Evolutionary conservation across 306 rosid species (phyloP).

Genomic region (Vicia faba): DNA sequence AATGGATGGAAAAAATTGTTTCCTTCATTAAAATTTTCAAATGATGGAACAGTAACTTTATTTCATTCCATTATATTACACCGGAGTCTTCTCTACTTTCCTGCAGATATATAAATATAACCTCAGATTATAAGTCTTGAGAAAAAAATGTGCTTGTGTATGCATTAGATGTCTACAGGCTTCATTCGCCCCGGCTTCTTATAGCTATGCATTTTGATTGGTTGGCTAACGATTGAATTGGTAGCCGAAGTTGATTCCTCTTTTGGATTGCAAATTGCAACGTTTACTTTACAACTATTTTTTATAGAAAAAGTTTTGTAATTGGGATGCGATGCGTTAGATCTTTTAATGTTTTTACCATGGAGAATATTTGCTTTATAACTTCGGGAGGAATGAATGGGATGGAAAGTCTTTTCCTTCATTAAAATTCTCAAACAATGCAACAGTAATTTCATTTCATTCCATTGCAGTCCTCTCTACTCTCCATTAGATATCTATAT

Average conservation of each 20-base stretch:
- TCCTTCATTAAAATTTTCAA: background rate
- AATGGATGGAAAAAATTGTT: background rate
- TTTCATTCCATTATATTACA: background rate
- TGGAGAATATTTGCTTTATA: too few relatives aligned
- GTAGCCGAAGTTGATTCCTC: background rate
- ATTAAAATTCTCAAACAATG: too few relatives aligned
- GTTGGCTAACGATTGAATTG: constrained; percentile 14
- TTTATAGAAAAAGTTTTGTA: too few relatives aligned
- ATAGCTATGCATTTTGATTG: constrained; percentile 17
- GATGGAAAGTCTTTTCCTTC: too few relatives aligned
- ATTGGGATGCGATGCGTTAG: too few relatives aligned
- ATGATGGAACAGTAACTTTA: background rate
- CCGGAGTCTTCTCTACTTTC: background rate
- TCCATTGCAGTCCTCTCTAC: too few relatives aligned
- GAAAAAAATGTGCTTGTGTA: background rate
- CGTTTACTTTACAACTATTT: background rate
- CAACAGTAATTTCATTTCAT: too few relatives aligned
- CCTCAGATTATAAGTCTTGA: background rate
- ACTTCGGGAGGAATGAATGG: too few relatives aligned
- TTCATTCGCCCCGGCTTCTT: background rate
- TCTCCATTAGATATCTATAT: too few relatives aligned
- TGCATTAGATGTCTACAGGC: background rate
- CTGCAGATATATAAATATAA: background rate
- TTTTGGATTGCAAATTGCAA: constrained; percentile 2
- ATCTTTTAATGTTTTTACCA: background rate